Evolutionary conservation across 1,284 basidiomycete species (phyloP).

Genomic region (Ceratobasidium sp.): DNA sequence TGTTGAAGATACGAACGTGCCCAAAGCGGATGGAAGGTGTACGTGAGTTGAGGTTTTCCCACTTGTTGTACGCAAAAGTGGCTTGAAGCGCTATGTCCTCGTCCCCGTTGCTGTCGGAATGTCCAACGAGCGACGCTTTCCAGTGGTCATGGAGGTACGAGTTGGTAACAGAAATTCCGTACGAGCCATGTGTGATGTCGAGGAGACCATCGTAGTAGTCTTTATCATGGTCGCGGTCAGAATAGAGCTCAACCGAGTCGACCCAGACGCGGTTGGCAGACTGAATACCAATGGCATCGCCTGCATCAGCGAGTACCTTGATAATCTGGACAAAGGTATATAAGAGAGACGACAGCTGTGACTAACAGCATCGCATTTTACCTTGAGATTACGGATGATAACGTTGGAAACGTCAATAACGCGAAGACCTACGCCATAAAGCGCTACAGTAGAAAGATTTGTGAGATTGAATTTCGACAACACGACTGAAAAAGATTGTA

Average conservation of each 20-base stretch:
- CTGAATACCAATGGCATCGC: slow-evolving; percentile 42
- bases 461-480: not conserved
- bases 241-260: slow-evolving; percentile 49
- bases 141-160: too few species aligned
- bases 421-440: slow-evolving; percentile 30
- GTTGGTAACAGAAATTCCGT: slow-evolving; percentile 23
- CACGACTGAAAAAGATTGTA: not conserved
- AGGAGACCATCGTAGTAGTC: slow-evolving; percentile 47
- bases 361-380: slow-evolving; percentile 18
- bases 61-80: slow-evolving; percentile 45
- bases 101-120: slow-evolving; percentile 26
- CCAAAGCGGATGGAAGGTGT: slow-evolving; percentile 56
- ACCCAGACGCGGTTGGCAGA: slow-evolving; percentile 40
- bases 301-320: slow-evolving; percentile 39
- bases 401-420: slow-evolving; percentile 20
- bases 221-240: slow-evolving; percentile 7
- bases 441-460: not conserved
- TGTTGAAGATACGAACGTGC: slow-evolving; percentile 28
- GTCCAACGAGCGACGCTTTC: too few species aligned
- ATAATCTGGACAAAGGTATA: not conserved
- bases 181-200: slow-evolving; percentile 44
- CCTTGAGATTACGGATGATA: not conserved
- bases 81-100: slow-evolving; percentile 43
- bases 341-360: not conserved
- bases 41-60: slow-evolving; percentile 51